Evolutionary conservation across 2,329 filamentous ascomycete species (phyloP), one percentile per base, ranked within the genome.

Genomic region (Emmonsia crescens): DNA sequence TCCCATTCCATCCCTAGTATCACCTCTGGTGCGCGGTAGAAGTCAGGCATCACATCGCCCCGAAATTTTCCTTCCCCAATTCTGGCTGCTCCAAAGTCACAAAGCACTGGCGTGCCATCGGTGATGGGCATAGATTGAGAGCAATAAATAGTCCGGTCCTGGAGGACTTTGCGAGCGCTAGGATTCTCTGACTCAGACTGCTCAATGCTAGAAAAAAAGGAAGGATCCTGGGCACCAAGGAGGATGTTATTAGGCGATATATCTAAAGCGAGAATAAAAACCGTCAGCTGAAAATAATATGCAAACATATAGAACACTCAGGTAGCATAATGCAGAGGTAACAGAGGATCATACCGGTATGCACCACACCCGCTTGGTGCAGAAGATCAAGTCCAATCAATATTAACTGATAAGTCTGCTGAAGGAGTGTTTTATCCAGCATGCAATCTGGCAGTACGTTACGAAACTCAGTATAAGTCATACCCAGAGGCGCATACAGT

Each of bases 41-140:
- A 51, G 48, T 64, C 59, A 24, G 63, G 59, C 56, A 55, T 52
- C n/a, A 63, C 59, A 59, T 57, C 48, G 5, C 63, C 61, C n/a
- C 29, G 27, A 58, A 75, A 72, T 57, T 72, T 67, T 21, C 54
- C 42, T 10, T 73, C 71, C 2, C 75, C 75, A 1, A 27, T 0
- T 6, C 76, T 70, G 16, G 75, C 77, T 0, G 74, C 73, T 24
- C 77, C 77, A 55, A 80, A 77, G 64, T 81, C 78, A 63, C 77
- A 77, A 1, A 79, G 68, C 0, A 78, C 69, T 0, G 72, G 70
- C 0, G 61, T 64, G 1, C 73, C 74, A 42, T 61, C 63, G 4
- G 57, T 61, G 8, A 69, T 67, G 5, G 72, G 71, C 59, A 68
- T 65, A 49, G 62, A 60, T 10, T 31, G 33, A 16, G 71, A 72